phyloP scores from a whole-genome alignment of 257 asterid genomes.

The Lantana camara region DNA sequence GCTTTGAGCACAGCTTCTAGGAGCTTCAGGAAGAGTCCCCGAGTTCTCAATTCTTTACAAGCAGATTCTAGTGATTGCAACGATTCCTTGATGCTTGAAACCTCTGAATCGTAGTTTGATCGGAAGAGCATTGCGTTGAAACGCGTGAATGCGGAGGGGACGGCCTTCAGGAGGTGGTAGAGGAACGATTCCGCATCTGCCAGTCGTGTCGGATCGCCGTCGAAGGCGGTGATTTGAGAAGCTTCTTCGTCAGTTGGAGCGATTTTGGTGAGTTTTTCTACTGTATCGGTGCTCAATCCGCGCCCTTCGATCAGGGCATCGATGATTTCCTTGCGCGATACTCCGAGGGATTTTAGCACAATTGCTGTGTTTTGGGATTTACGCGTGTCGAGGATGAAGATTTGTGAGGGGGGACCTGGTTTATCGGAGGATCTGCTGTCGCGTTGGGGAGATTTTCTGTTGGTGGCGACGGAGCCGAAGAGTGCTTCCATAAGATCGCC shows the following conservation, averaged over 20 bases:
- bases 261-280: constrained; percentile 68
- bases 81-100: constrained; percentile 48
- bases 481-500: constrained; percentile 97
- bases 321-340: constrained; percentile 62
- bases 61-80: constrained; percentile 59
- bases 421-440: constrained; percentile 41
- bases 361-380: constrained; percentile 84
- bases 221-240: constrained; percentile 56
- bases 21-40: constrained; percentile 84
- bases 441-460: constrained; percentile 65
- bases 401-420: constrained; percentile 61
- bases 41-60: constrained; percentile 73
- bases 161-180: constrained; percentile 75
- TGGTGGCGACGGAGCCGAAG: constrained; percentile 84
- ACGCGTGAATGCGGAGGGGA: constrained; percentile 78
- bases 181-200: constrained; percentile 93
- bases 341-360: constrained; percentile 68
- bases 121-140: constrained; percentile 76
- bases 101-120: constrained; percentile 55
- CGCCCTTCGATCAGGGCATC: constrained; percentile 63
- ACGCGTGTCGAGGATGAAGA: constrained; percentile 80
- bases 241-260: constrained; percentile 76
- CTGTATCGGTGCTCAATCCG: constrained; percentile 60
- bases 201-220: constrained; percentile 73
- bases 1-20: constrained; percentile 89